Conservation (phyloP, 306 rosid species). For the Ceratonia siliqua region DNA sequence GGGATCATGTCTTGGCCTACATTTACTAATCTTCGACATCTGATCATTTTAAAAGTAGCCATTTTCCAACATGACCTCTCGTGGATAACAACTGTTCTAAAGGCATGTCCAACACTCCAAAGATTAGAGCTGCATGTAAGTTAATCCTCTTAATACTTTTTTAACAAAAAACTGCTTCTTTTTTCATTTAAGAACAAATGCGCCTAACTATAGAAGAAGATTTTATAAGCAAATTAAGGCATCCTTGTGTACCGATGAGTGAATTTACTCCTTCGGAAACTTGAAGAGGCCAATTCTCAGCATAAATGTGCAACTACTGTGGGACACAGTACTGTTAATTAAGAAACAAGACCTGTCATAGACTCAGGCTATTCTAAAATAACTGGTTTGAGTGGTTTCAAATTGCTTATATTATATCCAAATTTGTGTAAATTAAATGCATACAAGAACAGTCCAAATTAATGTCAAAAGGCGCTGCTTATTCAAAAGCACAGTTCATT, state of each 20-base stretch:
- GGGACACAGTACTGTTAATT: not conserved
- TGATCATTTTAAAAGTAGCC: slow-evolving; percentile 32
- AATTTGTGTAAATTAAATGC: no score
- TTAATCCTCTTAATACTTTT: not conserved
- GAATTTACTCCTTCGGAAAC: not conserved
- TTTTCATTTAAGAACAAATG: no score
- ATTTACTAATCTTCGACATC: slow-evolving; percentile 31
- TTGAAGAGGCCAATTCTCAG: not conserved
- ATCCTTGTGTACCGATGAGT: not conserved
- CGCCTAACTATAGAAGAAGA: no score
- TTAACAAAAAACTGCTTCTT: no score
- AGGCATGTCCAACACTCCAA: slow-evolving; percentile 30
- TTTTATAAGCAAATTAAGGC: no score
- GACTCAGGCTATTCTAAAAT: not conserved
- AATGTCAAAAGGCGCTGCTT: no score
- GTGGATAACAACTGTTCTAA: slow-evolving; percentile 29
- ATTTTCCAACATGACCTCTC: not conserved
- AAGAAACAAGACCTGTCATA: not conserved
- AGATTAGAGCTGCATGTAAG: slow-evolving; percentile 42
- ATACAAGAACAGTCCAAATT: no score
- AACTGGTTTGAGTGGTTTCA: no score
- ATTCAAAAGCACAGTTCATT: not conserved
- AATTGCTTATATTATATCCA: no score
- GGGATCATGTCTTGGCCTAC: not conserved
- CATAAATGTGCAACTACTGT: not conserved